These are phyloP conservation scores for Hypoxylon sp. DNA, from an alignment of 2,329 filamentous ascomycete genomes.

Conservation along the genomic window DNA sequence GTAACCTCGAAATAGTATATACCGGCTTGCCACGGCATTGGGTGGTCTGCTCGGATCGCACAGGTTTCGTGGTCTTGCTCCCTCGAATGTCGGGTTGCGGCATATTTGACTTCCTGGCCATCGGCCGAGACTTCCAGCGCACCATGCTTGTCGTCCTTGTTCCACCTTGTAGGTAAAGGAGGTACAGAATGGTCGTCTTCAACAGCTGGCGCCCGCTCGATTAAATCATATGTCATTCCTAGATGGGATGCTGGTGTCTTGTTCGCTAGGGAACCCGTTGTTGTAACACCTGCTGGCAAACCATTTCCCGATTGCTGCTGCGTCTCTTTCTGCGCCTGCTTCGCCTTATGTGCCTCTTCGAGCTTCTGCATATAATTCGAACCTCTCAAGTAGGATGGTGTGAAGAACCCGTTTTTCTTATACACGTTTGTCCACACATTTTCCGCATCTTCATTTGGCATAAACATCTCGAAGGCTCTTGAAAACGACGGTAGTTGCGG, in stretches of 20 bases:
- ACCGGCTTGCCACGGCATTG: constrained; percentile 90
- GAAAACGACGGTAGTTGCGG: constrained; percentile 64
- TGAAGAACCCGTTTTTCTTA: constrained; percentile 73
- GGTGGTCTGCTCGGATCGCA: constrained; percentile 84
- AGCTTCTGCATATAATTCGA: constrained; percentile 85
- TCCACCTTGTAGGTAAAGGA: constrained; percentile 87
- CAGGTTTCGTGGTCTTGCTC: constrained; percentile 81
- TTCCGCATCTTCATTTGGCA: constrained; percentile 50
- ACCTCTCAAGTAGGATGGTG: constrained; percentile 84
- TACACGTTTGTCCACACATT: constrained; percentile 51
- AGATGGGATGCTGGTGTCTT: constrained; percentile 75
- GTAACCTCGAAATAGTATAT: constrained; percentile 92
- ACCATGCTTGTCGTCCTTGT: constrained; percentile 79
- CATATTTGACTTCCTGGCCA: constrained; percentile 79
- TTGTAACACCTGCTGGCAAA: constrained; percentile 39
- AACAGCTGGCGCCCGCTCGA: constrained; percentile 77
- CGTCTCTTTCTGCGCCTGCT: constrained; percentile 65
- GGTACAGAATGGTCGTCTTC: constrained; percentile 73
- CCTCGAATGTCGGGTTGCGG: constrained; percentile 61
- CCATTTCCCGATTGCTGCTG: constrained; percentile 59
- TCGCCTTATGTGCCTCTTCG: constrained; percentile 77
- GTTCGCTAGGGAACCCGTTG: constrained; percentile 65
- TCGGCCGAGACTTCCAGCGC: constrained; percentile 82
- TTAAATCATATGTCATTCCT: constrained; percentile 85
- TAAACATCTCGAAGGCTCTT: constrained; percentile 67